phyloP scores from a whole-genome alignment of 345 rosid species.

The Garcia nutans region DNA sequence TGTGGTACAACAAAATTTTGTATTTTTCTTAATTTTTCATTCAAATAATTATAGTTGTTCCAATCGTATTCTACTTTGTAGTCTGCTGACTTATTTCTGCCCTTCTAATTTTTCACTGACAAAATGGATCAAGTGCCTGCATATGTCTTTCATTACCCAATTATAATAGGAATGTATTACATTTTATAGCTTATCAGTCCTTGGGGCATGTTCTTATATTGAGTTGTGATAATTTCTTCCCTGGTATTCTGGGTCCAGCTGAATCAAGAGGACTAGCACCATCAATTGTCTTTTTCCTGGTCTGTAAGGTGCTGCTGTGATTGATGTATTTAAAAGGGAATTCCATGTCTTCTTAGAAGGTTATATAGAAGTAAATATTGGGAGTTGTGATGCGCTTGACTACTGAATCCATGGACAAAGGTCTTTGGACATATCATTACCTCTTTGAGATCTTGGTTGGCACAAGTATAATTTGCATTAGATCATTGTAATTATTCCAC shows the following conservation, averaged over 20 bases:
- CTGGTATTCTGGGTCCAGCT: constrained; percentile 3
- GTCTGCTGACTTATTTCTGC: not conserved
- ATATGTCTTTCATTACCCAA: not conserved
- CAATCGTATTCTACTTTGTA: not conserved
- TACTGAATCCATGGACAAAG: too few species aligned
- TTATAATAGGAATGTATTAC: not conserved
- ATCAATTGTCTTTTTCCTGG: not conserved
- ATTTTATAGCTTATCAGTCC: not conserved
- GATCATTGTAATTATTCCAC: too few species aligned
- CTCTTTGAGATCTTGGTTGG: too few species aligned
- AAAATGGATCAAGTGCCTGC: not conserved
- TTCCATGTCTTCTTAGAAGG: not conserved
- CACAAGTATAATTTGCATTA: too few species aligned
- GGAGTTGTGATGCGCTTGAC: too few species aligned
- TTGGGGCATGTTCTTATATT: not conserved
- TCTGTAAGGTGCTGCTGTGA: not conserved
- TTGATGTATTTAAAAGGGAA: not conserved
- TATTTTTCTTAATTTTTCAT: not conserved
- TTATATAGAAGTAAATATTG: too few species aligned
- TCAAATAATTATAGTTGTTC: not conserved
- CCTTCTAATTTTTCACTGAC: not conserved
- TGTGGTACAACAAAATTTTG: not conserved
- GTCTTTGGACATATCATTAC: too few species aligned
- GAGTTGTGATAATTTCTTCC: constrained; percentile 14
- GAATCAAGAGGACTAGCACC: too few species aligned